Evolutionary conservation across 345 rosid genomes (phyloP).

Genomic region (Chamaenerion angustifolium): DNA sequence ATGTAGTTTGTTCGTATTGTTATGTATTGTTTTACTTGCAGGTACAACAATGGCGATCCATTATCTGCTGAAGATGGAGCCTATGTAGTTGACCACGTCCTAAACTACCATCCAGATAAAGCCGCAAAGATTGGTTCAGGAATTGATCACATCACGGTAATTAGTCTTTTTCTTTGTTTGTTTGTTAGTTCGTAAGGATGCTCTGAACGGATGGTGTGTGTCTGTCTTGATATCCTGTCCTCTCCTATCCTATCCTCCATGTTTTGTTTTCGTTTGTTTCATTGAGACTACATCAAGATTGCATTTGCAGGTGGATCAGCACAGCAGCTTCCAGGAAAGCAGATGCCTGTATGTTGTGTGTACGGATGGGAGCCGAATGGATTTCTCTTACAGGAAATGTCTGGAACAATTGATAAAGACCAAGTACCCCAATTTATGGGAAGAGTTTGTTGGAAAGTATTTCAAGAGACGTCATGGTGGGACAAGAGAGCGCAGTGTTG

Average conservation of each 20-base stretch:
- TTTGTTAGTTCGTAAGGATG: not conserved
- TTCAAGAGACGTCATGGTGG: conserved; percentile 29
- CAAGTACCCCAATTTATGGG: conserved; percentile 53
- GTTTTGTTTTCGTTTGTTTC: no score
- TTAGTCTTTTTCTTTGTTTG: not conserved
- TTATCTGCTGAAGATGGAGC: conserved; percentile 55
- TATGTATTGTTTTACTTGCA: conserved; percentile 1
- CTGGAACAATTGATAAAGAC: conserved; percentile 40
- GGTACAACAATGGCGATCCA: conserved; percentile 75
- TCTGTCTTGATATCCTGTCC: conserved; percentile 9
- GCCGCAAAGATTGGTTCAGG: conserved; percentile 61
- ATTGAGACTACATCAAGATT: no score
- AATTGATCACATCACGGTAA: conserved; percentile 64
- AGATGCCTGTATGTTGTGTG: conserved; percentile 70
- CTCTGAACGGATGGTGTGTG: not conserved
- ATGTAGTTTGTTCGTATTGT: no score
- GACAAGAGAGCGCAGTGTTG: conserved; percentile 25
- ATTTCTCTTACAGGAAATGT: conserved; percentile 74
- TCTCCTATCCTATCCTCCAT: no score
- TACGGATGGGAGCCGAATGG: conserved; percentile 51
- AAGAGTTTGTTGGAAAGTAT: conserved; percentile 48
- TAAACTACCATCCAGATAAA: conserved; percentile 69
- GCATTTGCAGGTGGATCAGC: conserved; percentile 76
- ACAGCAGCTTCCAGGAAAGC: conserved; percentile 34
- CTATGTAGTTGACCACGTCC: conserved; percentile 44